Conservation (phyloP, 169 alveolate genomes). For the Fabrea salina region DNA sequence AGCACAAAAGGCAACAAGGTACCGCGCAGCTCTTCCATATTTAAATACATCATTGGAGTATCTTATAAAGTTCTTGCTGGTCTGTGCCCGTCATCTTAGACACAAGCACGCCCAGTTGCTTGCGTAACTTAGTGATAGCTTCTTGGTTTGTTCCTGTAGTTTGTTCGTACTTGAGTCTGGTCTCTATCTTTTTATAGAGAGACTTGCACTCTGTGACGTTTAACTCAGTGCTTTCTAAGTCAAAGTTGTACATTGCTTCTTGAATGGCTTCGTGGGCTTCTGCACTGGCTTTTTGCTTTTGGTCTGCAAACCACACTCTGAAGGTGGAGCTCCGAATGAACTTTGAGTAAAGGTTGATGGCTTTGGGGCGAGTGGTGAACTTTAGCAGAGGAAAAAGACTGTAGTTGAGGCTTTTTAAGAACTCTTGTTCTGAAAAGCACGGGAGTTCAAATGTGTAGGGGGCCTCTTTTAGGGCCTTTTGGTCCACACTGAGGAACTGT, state of each 20-base stretch:
- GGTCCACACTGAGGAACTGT: neutral
- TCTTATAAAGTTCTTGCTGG: neutral
- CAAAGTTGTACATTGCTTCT: constrained; percentile 20
- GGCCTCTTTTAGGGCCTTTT: neutral
- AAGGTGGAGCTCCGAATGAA: neutral
- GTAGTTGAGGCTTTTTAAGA: neutral
- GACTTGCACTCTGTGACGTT: neutral
- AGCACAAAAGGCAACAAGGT: neutral
- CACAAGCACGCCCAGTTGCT: neutral
- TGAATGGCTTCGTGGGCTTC: constrained; percentile 7
- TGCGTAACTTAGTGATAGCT: neutral
- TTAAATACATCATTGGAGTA: neutral
- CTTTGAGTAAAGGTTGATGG: neutral
- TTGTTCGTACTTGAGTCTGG: neutral
- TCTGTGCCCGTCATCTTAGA: neutral
- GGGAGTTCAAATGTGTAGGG: neutral
- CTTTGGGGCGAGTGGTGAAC: neutral
- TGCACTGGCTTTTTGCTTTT: constrained; percentile 9
- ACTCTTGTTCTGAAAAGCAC: constrained; percentile 21
- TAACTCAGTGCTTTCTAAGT: neutral
- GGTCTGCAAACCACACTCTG: constrained; percentile 6
- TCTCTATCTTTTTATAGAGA: neutral
- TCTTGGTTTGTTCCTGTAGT: neutral
- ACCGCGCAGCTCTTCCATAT: constrained; percentile 17
- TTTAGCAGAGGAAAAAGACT: neutral